Evolutionary conservation across 768 basidiomycete genomes (phyloP), one percentile per base, ranked within the genome.

Genomic region (Phaeotremella skinneri): DNA sequence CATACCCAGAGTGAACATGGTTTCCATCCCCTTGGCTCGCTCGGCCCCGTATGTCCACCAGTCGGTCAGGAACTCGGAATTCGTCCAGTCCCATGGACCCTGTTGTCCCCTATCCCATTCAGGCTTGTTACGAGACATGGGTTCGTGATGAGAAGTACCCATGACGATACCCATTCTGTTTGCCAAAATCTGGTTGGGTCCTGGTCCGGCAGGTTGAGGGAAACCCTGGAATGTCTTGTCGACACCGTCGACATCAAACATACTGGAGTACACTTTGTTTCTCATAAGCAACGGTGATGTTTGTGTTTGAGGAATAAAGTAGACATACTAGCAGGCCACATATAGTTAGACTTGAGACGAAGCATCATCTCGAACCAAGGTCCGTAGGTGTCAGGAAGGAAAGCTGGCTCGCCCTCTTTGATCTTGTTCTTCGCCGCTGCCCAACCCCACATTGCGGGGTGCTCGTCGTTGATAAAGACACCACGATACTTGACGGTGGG

Each of bases 381-480:
- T 34, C 63, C 69, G 49, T 75, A 86, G 84, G 67, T 61, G 16
- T 52, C 26, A 31, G 51, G 42, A 27, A 57, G 85, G 78, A 87
- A 86, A 1, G 85, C 84, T 2, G 83, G 82, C 20, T 81, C 80
- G 0, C 81, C 80, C 4, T 83, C 83, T 3, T 83, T 83, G 2
- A 84, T 84, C 58, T 86, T 85, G 9, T 84, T 87, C 63, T 84
- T 85, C 61, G 84, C 84, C 62, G 81, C 79, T 14, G 85, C 87
- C 87, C 87, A 89, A 64, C 83, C 84, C 62, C 84, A 83, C 51
- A 88, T 70, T 27, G 84, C 83, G 6, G 87, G 87, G 66, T 87
- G 84, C 70, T 89, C 87, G 63, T 89, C 87, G 69, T 89, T 89
- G 61, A 89, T 75, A 79, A 89, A 76, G 42, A 87, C 82, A 14